Percentiles rank a stretch among this genome's conserved stretches.
Evolutionary conservation across 2,329 filamentous ascomycete species (phyloP).

Genomic region (Sporothrix humicola): DNA sequence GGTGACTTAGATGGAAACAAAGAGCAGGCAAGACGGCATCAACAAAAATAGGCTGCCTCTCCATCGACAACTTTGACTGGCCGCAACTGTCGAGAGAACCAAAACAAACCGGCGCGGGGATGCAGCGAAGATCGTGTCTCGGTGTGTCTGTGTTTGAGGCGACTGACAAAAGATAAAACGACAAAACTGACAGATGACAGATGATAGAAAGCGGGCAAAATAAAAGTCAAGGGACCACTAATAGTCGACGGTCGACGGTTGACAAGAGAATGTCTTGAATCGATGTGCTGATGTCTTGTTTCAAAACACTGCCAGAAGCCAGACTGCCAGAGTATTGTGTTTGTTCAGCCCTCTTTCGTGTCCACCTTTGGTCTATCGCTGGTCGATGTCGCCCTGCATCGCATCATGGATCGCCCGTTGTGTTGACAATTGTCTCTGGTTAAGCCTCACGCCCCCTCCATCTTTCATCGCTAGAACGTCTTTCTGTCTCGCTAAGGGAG

Average conservation of each 20-base stretch:
- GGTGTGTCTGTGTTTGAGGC: not conserved
- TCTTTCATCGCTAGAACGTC: not conserved
- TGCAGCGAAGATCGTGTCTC: conserved; percentile 7
- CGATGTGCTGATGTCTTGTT: not conserved
- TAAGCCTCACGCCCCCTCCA: not conserved
- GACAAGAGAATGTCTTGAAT: not conserved
- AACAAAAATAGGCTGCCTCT: not conserved
- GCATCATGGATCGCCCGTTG: conserved; percentile 3
- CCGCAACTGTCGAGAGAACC: too few species aligned
- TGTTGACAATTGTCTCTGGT: not conserved
- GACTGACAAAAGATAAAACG: not conserved
- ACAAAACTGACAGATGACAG: not conserved
- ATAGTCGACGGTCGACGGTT: not conserved
- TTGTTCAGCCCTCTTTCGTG: not conserved
- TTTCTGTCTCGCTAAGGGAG: conserved; percentile 14
- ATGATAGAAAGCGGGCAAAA: not conserved
- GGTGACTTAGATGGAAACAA: not conserved
- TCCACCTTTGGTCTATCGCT: not conserved
- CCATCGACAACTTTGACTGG: not conserved
- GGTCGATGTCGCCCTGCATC: not conserved
- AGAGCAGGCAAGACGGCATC: not conserved
- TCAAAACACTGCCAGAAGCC: not conserved
- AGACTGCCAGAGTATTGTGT: not conserved
- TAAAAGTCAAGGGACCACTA: not conserved
- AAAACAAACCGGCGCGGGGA: conserved; percentile 10